These are phyloP conservation scores for Geotrichum siamense DNA, from an alignment of 1,139 yeast species.

Conservation along the genomic window DNA sequence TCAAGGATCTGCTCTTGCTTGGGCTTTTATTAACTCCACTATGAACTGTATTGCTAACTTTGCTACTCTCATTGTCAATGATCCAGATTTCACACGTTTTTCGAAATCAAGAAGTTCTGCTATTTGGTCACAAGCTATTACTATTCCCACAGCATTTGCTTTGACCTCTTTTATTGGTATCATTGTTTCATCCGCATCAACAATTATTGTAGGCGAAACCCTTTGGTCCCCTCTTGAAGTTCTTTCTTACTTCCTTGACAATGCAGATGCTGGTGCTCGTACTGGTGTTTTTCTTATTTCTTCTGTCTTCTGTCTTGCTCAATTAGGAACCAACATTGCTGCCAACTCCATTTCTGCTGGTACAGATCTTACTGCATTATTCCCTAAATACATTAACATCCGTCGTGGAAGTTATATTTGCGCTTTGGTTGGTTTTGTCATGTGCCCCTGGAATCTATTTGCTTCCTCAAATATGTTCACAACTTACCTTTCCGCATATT, in stretches of 20 bases:
- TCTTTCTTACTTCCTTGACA: slow-evolving; percentile 55
- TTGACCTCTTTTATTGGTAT: slow-evolving; percentile 81
- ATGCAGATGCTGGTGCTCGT: slow-evolving; percentile 57
- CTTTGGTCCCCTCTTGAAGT: slow-evolving; percentile 87
- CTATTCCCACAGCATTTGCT: slow-evolving; percentile 73
- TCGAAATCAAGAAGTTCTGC: slow-evolving; percentile 50
- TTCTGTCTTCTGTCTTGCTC: slow-evolving; percentile 73
- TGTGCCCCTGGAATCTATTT: slow-evolving; percentile 85
- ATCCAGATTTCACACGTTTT: slow-evolving; percentile 86
- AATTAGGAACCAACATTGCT: slow-evolving; percentile 84
- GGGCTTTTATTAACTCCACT: slow-evolving; percentile 75
- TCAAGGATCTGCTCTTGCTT: slow-evolving; percentile 56
- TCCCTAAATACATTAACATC: slow-evolving; percentile 73
- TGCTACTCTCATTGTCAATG: slow-evolving; percentile 78
- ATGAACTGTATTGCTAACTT: slow-evolving; percentile 81
- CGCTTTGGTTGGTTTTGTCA: slow-evolving; percentile 66
- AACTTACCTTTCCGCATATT: slow-evolving; percentile 75
- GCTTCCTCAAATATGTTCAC: slow-evolving; percentile 71
- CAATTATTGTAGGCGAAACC: slow-evolving; percentile 57
- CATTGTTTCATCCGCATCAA: slow-evolving; percentile 75
- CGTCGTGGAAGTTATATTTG: slow-evolving; percentile 78
- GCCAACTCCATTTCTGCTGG: slow-evolving; percentile 89
- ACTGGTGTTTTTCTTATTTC: slow-evolving; percentile 84
- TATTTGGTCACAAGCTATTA: slow-evolving; percentile 47
- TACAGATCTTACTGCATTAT: slow-evolving; percentile 78